phyloP scores from a whole-genome alignment of 208 protist genomes.

The Wallacemonas sp. region DNA sequence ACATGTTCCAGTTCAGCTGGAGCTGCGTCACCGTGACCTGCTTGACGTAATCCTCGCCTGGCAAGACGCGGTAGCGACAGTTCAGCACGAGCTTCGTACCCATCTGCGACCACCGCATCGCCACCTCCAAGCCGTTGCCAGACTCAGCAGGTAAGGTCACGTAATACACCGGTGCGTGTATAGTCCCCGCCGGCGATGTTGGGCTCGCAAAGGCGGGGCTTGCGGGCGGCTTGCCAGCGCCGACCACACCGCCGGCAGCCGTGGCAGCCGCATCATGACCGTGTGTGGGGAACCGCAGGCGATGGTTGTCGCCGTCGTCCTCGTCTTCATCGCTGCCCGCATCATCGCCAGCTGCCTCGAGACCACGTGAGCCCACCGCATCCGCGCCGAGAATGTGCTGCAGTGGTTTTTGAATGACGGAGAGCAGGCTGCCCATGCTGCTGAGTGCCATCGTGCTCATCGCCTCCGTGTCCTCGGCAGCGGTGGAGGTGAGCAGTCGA shows the following conservation, averaged over 20 bases:
- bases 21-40: constrained; percentile 34
- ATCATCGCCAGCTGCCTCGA: background rate
- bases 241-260: background rate
- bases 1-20: constrained; percentile 72
- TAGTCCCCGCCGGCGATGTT: background rate
- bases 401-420: constrained; percentile 33
- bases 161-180: constrained; percentile 11
- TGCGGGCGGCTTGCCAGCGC: background rate
- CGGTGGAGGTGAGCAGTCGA: constrained; percentile 28
- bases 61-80: constrained; percentile 39
- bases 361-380: constrained; percentile 9
- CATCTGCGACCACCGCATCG: constrained; percentile 61
- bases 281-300: background rate
- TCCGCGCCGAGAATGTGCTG: constrained; percentile 26
- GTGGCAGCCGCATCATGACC: too few relatives aligned
- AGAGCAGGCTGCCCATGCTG: constrained; percentile 36
- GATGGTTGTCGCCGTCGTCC: background rate
- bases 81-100: constrained; percentile 45
- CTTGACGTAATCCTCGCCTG: constrained; percentile 47
- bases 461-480: constrained; percentile 6
- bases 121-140: constrained; percentile 52
- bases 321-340: constrained; percentile 1
- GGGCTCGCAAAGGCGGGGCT: background rate
- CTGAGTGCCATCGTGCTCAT: background rate
- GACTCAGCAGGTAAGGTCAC: constrained; percentile 32